Evolutionary conservation across 495 filamentous ascomycete species (phyloP), one percentile per base, ranked within the genome.

Genomic region (Lasiosphaeria ovina): DNA sequence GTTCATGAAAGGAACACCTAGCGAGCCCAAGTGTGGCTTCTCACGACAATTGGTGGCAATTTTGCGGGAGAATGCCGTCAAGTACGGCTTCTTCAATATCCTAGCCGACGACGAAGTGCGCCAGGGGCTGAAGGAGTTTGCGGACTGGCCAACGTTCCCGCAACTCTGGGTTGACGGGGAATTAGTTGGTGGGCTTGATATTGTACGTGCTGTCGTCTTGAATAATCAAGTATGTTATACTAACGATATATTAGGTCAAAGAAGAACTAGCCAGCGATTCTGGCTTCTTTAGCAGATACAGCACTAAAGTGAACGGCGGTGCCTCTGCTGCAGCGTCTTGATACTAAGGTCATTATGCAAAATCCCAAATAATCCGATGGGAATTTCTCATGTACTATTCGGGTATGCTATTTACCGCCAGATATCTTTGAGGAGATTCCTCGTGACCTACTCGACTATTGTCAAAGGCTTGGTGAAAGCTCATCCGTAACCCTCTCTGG

Each of bases 81-180:
- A 93, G 70, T 99, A 98, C 74, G 95, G 94, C 6, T 98, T 98
- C 81, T 99, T 99, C 77, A 98, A 99, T 69, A 98, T 96, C 63
- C 76, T 99, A 56, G 94, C 94, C 62, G 94, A 99, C 74, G 94
- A 99, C 67, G 94, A 97, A 64, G 95, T 99, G 16, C 82, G 94
- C 42, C 93, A 98, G 77, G 94, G 94, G 5, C 74, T 99, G 67
- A 99, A 98, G 82, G 86, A 89, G 71, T 97, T 88, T 73, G 90
- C 92, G 10, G 93, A 97, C 51, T 98, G 94, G 94, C 95, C 94
- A 3, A 99, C 94, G 1, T 99, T 90, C 75, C 92, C 93, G 12
- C 93, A 97, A 74, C 75, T 97, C 55, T 97, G 90, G 83, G 80
- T 93, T 8, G 76, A 80, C 58, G 92, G 93, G 1, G 87, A 93